Conservation (phyloP, 306 rosid species). For the Amphicarpaea edgeworthii region DNA sequence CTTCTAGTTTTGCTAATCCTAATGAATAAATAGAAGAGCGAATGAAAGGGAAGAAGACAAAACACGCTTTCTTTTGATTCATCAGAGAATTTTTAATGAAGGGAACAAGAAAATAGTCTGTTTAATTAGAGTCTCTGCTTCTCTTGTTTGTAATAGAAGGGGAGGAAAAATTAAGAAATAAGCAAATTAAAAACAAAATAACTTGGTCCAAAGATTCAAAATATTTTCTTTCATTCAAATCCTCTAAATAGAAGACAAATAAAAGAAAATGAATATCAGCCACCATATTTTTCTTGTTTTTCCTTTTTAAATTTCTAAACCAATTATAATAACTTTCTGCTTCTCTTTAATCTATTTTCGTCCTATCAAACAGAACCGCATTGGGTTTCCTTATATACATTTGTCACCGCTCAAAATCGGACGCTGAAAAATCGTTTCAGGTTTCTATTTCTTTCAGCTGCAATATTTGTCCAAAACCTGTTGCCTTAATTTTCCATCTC, state of each 20-base stretch:
- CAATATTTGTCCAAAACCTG: not conserved
- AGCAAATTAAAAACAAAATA: not conserved
- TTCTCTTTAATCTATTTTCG: not conserved
- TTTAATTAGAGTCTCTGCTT: not conserved
- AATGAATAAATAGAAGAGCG: not conserved
- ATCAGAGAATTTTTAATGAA: not conserved
- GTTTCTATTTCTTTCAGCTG: not conserved
- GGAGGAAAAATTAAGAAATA: not conserved
- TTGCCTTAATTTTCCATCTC: not conserved
- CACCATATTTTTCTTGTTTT: not conserved
- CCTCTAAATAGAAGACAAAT: not conserved
- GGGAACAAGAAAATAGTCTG: not conserved
- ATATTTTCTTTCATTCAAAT: not conserved
- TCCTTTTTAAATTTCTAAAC: not conserved
- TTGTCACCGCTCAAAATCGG: not conserved
- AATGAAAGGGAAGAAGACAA: not conserved
- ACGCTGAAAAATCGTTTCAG: not conserved
- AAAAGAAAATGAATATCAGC: not conserved
- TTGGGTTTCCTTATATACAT: not conserved
- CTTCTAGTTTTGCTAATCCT: not conserved
- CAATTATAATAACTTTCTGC: not conserved
- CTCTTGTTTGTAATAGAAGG: not conserved
- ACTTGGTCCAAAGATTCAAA: not conserved
- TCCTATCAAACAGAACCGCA: not conserved
- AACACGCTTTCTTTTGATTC: not conserved